Base-by-base conservation (phyloP, 768 basidiomycete species). In the Naganishia kalamii region DNA sequence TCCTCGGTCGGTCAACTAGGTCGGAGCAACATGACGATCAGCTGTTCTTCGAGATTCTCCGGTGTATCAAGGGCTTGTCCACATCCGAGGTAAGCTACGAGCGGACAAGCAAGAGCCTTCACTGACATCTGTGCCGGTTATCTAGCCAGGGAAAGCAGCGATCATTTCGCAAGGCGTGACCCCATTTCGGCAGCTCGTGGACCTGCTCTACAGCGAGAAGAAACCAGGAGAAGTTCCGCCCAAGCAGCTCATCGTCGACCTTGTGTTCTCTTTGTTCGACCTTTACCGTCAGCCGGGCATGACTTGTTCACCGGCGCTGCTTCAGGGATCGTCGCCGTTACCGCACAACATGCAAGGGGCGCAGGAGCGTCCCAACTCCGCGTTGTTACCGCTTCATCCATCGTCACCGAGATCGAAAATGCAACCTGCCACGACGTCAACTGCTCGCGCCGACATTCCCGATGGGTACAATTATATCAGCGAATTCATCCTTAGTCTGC, bases 11-110 rank as follows among this genome's bases (percentile, higher is more conserved):
- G 52, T 57, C 30, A 5, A 32, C 21, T 71, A 92, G 92, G 69
- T 94, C 98, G 76, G 96, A 99, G 74, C 94, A 98, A 73, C 94
- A 96, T 69, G 96, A 96, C 73, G 96, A 98, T 74, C 87, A 96
- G 75, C 82, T 96, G 46, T 81, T 99, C 17, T 87, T 94, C 69
- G 93, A 97, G 76, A 80, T 98, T 1, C 81, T 98, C 43, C 86
- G 92, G 2, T 97, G 92, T 80, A 85, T 98, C 78, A 96, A 96
- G 78, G 96, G 89, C 0, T 82, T 99, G 3, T 87, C 90, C 0
- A 94, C 93, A 0, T 79, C 79, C 0, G 73, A 76, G 27, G 76
- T 77, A 25, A 65, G 79, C 63, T 29, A 29, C 2, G n/a, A 19
- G 29, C 19, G 13, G 37, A 13, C 12, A 29, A 4, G n/a, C 5